Percentiles rank a stretch among this genome's conserved stretches.
These are phyloP conservation scores for Psilocybe tampanensis DNA, from an alignment of 768 basidiomycete genomes.

Conservation along the genomic window DNA sequence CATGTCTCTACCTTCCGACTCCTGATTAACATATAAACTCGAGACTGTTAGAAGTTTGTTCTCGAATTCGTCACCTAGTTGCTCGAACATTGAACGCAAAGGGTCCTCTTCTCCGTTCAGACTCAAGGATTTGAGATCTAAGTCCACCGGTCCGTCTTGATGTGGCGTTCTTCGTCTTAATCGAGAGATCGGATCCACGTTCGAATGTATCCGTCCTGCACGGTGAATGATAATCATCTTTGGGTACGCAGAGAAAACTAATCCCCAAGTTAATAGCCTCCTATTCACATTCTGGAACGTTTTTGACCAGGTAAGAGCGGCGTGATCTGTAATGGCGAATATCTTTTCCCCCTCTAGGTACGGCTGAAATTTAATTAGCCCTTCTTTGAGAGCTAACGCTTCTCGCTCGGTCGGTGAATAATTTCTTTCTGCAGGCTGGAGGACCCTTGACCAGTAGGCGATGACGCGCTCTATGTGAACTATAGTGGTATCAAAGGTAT, in stretches of 20 bases:
- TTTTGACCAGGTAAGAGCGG: neutral
- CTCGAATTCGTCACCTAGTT: neutral
- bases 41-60: neutral
- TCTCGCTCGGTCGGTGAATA: too few species aligned
- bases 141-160: neutral
- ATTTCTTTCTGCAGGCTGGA: too few species aligned
- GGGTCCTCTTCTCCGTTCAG: neutral
- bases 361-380: too few species aligned
- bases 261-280: neutral
- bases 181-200: neutral
- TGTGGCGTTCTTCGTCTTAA: neutral
- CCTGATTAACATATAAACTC: neutral
- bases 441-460: too few species aligned
- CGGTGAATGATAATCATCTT: neutral
- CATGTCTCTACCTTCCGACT: too few species aligned
- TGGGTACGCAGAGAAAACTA: neutral
- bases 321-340: too few species aligned
- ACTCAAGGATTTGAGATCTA: neutral
- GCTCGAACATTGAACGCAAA: neutral
- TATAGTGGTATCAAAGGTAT: too few species aligned
- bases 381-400: too few species aligned
- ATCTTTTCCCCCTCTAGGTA: too few species aligned
- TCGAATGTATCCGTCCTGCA: neutral
- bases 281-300: neutral
- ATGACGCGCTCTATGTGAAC: too few species aligned